Evolutionary conservation across 768 basidiomycete genomes (phyloP), one percentile per base, ranked within the genome.

Genomic region (Lepiota subincarnata): DNA sequence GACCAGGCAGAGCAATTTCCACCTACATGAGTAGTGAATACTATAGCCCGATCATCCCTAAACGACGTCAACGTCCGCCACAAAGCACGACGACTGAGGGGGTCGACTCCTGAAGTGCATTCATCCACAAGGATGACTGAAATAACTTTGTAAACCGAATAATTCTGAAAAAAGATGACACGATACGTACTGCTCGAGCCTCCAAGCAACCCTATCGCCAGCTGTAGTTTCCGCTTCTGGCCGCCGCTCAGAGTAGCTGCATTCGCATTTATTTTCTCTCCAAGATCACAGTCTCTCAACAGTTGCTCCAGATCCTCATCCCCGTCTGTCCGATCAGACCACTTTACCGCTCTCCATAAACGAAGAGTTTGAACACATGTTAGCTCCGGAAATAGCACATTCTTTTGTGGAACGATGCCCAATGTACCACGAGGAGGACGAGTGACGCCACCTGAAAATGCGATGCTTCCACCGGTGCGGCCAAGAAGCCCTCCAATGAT

Each of bases 321-420:
- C 10, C 59, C 66, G 11, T 66, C 62, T 1, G 76, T 71, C 58
- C 68, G 66, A 4, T 69, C 62, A n/a, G 80, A 80, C 67, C 76
- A 75, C 64, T 92, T 92, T 58, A 91, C 77, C 6, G 84, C 84
- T 41, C 70, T 73, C 88, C 88, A 91, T 26, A 91, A 77, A 1
- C 75, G 72, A 13, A 91, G 70, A 1, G 86, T 89, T 68, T 92
- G 86, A 44, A 82, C 71, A 63, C 87, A 90, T 1, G 83, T 78
- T 16, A 92, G 69, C 50, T 90, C 88, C 0, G 86, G 80, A 63
- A 90, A 88, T 2, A 92, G 73, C 4, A 92, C 88, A 59, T 92
- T 90, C 70, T 87, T 89, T 70, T 91, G 89, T 0, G 88, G 87
- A 0, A 89, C 87, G 53, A 92, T 84, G 1, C 89, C 89, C 14